These are phyloP conservation scores for Agaricus subrufescens DNA, from an alignment of 768 basidiomycete genomes.

Conservation along the genomic window DNA sequence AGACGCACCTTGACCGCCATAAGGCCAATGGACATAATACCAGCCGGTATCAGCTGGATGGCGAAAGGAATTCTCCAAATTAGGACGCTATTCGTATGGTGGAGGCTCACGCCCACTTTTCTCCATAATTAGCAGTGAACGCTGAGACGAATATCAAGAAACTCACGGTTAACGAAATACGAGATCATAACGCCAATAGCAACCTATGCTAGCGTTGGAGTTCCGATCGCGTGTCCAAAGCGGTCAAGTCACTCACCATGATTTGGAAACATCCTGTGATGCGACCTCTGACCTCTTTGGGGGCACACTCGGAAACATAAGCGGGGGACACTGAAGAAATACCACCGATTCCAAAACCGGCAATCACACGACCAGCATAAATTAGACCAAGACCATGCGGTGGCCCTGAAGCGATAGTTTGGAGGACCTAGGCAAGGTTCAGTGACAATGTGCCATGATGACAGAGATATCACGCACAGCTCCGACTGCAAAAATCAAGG, in stretches of 20 bases:
- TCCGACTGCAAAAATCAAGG: conserved; percentile 62
- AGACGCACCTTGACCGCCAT: conserved; percentile 52
- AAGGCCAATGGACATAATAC: conserved; percentile 63
- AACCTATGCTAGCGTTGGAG: conserved; percentile 27
- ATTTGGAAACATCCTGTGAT: conserved; percentile 87
- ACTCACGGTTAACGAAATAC: conserved; percentile 75
- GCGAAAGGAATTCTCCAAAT: conserved; percentile 75
- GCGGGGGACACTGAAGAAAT: conserved; percentile 83
- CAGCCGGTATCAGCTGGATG: conserved; percentile 71
- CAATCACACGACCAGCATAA: conserved; percentile 76
- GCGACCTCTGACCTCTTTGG: conserved; percentile 81
- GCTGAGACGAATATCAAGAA: neutral
- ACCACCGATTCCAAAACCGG: conserved; percentile 77
- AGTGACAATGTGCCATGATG: neutral
- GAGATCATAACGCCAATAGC: conserved; percentile 83
- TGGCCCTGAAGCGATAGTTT: conserved; percentile 57
- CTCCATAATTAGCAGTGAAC: neutral
- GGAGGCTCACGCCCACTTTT: conserved; percentile 55
- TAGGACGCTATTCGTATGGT: conserved; percentile 39
- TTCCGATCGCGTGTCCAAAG: neutral
- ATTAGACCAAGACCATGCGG: conserved; percentile 59
- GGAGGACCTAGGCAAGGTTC: conserved; percentile 48
- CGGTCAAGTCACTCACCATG: conserved; percentile 40
- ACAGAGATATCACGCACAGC: conserved; percentile 45
- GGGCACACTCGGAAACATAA: conserved; percentile 83